These are phyloP conservation scores for Plasmodium cynomolgi DNA, from an alignment of 169 alveolate species.

Conservation along the genomic window DNA sequence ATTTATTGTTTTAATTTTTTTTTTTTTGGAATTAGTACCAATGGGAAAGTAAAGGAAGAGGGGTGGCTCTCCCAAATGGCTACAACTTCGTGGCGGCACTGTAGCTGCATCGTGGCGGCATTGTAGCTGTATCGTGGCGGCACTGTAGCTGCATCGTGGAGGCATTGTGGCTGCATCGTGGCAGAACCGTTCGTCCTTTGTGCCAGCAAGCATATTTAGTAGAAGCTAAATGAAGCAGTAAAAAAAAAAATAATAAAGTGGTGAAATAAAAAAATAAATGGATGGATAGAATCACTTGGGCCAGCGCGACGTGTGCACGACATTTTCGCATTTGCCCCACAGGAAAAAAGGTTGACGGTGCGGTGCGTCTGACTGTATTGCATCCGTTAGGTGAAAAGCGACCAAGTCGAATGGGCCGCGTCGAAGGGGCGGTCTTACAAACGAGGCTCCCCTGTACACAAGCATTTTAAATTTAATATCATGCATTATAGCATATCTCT, in stretches of 20 bases:
- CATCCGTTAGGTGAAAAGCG: too few species aligned
- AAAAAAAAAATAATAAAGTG: neutral
- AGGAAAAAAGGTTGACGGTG: neutral
- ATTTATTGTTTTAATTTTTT: slow-evolving; percentile 3
- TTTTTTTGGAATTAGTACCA: neutral
- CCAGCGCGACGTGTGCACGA: neutral
- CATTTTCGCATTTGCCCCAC: neutral
- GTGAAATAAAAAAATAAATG: neutral
- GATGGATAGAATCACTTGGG: neutral
- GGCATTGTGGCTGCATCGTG: too few species aligned
- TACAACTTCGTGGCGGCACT: too few species aligned
- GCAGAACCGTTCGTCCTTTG: neutral
- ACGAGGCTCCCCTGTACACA: neutral
- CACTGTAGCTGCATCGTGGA: neutral
- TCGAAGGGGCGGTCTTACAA: neutral
- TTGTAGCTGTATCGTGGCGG: too few species aligned
- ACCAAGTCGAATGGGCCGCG: too few species aligned
- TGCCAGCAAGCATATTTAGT: neutral
- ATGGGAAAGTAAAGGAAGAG: neutral
- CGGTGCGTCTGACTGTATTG: too few species aligned
- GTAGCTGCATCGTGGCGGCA: neutral
- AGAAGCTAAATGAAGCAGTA: neutral
- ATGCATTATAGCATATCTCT: neutral
- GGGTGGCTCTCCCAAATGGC: neutral
- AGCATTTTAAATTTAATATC: neutral